These are phyloP conservation scores for Chrysopogon serrulatus DNA, from an alignment of 176 grass and related monocot genomes.

Conservation along the genomic window DNA sequence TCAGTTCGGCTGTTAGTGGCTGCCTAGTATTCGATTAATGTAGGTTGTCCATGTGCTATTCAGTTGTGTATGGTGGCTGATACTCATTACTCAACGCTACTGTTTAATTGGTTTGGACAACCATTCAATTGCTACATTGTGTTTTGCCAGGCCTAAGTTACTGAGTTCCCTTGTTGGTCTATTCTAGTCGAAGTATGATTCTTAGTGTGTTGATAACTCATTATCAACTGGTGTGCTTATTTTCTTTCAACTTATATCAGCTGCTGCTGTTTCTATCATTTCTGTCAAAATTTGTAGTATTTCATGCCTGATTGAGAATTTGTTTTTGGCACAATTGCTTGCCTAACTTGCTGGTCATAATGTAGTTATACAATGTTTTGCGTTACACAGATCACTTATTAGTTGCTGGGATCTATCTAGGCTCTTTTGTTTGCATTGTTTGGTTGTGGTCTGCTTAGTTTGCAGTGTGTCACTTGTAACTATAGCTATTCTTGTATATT, in stretches of 20 bases:
- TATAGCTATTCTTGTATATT: not conserved
- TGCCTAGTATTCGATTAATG: constrained; percentile 20
- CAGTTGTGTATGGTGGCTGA: not conserved
- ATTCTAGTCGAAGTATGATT: not conserved
- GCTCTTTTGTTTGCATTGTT: not conserved
- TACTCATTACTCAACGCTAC: not conserved
- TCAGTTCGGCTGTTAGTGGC: not conserved
- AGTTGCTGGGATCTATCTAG: not conserved
- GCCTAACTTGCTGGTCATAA: not conserved
- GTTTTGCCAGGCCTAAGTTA: not conserved
- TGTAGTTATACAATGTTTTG: not conserved
- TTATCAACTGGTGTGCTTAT: not conserved
- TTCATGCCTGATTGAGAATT: not conserved
- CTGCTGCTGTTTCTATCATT: not conserved
- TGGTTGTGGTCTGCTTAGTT: not conserved
- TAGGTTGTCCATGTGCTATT: not conserved
- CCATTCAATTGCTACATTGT: not conserved
- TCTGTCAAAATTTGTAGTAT: not conserved
- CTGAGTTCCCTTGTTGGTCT: not conserved
- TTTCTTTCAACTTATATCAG: not conserved
- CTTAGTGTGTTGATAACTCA: not conserved
- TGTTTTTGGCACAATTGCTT: not conserved
- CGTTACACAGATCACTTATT: not conserved
- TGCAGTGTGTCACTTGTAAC: not conserved
- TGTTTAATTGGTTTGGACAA: constrained; percentile 17